Conservation (phyloP, 805 yeast genomes). For the Sugiyamaella valdiviana region DNA sequence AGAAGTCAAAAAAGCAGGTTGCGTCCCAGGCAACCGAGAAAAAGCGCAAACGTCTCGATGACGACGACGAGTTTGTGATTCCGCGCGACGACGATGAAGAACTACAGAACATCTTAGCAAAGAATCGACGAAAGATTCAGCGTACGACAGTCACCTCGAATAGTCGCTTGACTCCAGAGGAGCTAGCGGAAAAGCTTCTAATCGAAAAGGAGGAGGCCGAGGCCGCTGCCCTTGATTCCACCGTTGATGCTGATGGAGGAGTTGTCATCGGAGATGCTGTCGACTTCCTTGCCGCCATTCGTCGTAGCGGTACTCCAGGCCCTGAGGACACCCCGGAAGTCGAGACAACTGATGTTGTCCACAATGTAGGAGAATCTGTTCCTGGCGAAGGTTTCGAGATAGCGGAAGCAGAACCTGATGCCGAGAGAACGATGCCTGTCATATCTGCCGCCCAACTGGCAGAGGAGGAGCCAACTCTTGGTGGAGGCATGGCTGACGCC, state of each 20-base stretch:
- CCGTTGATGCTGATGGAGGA: not conserved
- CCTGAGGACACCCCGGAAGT: constrained; percentile 6
- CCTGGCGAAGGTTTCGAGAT: not conserved
- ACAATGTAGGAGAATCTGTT: constrained; percentile 20
- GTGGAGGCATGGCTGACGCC: constrained; percentile 36
- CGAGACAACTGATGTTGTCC: not conserved
- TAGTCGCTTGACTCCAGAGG: constrained; percentile 17
- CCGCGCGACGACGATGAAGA: constrained; percentile 36
- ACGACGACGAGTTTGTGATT: constrained; percentile 28
- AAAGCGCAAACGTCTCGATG: constrained; percentile 35
- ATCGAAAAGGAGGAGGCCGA: constrained; percentile 26
- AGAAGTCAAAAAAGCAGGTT: constrained; percentile 39
- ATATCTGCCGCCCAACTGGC: not conserved
- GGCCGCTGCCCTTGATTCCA: constrained; percentile 20
- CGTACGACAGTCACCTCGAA: not conserved
- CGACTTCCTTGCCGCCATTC: not conserved
- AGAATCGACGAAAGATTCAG: constrained; percentile 4
- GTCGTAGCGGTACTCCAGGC: no score
- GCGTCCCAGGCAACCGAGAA: constrained; percentile 26
- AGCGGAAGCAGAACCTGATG: constrained; percentile 10
- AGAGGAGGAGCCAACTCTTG: not conserved
- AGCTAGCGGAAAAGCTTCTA: constrained; percentile 37
- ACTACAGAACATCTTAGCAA: constrained; percentile 26
- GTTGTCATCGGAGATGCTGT: not conserved
- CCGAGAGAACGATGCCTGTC: constrained; percentile 8